Evolutionary conservation across 345 rosid genomes (phyloP), one percentile per base, ranked within the genome.

Genomic region (Aquilaria sinensis): DNA sequence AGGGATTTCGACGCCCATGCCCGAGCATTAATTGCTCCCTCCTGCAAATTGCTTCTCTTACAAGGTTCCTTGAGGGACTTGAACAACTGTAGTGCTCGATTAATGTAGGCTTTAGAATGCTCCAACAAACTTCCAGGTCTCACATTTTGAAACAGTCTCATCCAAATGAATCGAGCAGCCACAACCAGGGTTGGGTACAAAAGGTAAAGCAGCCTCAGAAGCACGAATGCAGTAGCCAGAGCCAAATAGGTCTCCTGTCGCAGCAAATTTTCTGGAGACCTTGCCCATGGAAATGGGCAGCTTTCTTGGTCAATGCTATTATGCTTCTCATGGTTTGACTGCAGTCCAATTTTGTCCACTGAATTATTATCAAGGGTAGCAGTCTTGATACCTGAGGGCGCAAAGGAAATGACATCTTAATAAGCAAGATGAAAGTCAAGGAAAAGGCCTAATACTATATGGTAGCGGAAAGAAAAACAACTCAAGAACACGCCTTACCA

Each of bases 271-370:
- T 86, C 96, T 1, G 99, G 99, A 51, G 99, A 90, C 78, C 85
- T 90, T 63, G 92, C 96, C 99, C 99, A 94, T 56, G 90, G 78
- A 76, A 88, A 94, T 0, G 96, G 99, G 66, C 97, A 94, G 77
- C 75, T 90, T 61, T 94, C 99, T 34, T 37, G 84, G 66, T 83
- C 95, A 6, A 63, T 14, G 62, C 67, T 75, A 57, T 68, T 74
- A 61, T 74, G 71, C 74, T 82, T 82, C 70, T 77, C 87, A 12
- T 67, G 82, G 70, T 80, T 67, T 31, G 88, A 83, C 14, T 64
- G 60, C 14, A 29, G 56, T 48, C 64, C 64, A 16, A 68, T 74
- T 77, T 72, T 80, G 64, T 80, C 78, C 2, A 80, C 47, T 10
- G 76, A 69, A 59, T 60, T 37, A 67, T 72, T 65, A 58, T 80